Conservation (phyloP, 1,284 basidiomycete species). For the Leccinum subrobustum region DNA sequence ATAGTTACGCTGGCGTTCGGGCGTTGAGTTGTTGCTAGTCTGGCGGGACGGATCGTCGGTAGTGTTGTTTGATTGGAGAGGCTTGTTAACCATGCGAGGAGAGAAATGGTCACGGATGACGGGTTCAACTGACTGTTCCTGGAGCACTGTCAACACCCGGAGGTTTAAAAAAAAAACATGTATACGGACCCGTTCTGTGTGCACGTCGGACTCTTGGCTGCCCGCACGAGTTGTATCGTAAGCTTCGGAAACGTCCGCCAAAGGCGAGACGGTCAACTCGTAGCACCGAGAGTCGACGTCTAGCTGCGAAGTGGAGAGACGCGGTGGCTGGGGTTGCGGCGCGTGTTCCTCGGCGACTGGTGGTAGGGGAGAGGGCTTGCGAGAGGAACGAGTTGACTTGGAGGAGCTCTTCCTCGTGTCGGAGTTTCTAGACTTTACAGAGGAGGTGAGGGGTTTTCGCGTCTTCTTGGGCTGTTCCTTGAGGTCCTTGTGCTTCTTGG, state of each 20-base stretch:
- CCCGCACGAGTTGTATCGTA: slow-evolving; percentile 38
- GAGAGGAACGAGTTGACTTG: slow-evolving; percentile 34
- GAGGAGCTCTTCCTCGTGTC: slow-evolving; percentile 32
- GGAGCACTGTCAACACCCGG: slow-evolving; percentile 14
- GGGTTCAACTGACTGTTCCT: slow-evolving; percentile 54
- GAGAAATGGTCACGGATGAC: slow-evolving; percentile 53
- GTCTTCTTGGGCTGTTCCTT: slow-evolving; percentile 52
- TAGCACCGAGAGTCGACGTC: slow-evolving; percentile 56
- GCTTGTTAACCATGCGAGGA: slow-evolving; percentile 29
- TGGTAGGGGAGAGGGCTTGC: slow-evolving; percentile 43
- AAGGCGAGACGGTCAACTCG: slow-evolving; percentile 60
- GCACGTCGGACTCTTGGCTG: slow-evolving; percentile 37
- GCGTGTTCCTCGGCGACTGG: slow-evolving; percentile 46
- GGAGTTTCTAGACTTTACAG: slow-evolving; percentile 29
- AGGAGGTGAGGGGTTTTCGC: slow-evolving; percentile 47
- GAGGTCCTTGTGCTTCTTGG: slow-evolving; percentile 47
- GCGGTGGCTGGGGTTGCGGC: slow-evolving; percentile 29
- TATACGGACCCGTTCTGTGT: slow-evolving; percentile 25
- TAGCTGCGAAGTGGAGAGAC: slow-evolving; percentile 31
- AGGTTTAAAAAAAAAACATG: slow-evolving; percentile 3
- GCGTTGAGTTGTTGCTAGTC: slow-evolving; percentile 54
- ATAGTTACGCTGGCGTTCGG: slow-evolving; percentile 67
- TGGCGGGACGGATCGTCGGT: slow-evolving; percentile 28
- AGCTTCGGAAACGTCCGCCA: slow-evolving; percentile 62
- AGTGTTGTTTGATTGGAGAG: slow-evolving; percentile 13